A percentile compares a stretch with the other conserved stretches of the same genome.
Evolutionary conservation across 1,284 basidiomycete species (phyloP).

Genomic region (Boletus holoroseus): DNA sequence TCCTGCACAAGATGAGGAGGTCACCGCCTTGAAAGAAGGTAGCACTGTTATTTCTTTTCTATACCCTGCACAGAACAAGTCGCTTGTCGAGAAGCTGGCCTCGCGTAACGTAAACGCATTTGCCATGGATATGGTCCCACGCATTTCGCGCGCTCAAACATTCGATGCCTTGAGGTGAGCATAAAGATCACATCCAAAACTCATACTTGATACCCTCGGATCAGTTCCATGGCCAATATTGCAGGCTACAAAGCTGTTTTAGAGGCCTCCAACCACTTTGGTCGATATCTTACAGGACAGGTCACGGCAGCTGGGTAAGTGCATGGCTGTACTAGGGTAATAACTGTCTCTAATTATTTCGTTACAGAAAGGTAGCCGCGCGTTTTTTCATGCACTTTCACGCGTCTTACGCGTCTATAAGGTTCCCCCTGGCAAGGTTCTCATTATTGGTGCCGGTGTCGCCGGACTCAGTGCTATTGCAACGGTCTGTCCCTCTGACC

Average conservation of each 20-base stretch:
- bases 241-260: slow-evolving; percentile 83
- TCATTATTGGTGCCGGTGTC: slow-evolving; percentile 82
- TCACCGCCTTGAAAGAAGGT: slow-evolving; percentile 55
- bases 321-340: neutral
- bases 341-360: slow-evolving; percentile 6
- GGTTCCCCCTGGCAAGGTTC: slow-evolving; percentile 81
- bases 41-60: slow-evolving; percentile 80
- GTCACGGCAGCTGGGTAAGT: slow-evolving; percentile 80
- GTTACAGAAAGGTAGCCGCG: slow-evolving; percentile 24
- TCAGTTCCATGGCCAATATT: slow-evolving; percentile 85
- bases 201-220: neutral
- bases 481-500: slow-evolving; percentile 45
- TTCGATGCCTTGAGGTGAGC: slow-evolving; percentile 76
- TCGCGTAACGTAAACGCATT: slow-evolving; percentile 58
- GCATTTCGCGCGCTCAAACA: slow-evolving; percentile 80
- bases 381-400: slow-evolving; percentile 1
- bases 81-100: slow-evolving; percentile 61
- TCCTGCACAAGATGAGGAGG: slow-evolving; percentile 58
- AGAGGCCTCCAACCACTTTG: slow-evolving; percentile 82
- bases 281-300: slow-evolving; percentile 81
- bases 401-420: slow-evolving; percentile 32
- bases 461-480: slow-evolving; percentile 81
- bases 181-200: neutral
- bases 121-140: slow-evolving; percentile 83
- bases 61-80: slow-evolving; percentile 75